phyloP scores from a whole-genome alignment of 2,329 filamentous ascomycete species.

The Calycina marina region DNA sequence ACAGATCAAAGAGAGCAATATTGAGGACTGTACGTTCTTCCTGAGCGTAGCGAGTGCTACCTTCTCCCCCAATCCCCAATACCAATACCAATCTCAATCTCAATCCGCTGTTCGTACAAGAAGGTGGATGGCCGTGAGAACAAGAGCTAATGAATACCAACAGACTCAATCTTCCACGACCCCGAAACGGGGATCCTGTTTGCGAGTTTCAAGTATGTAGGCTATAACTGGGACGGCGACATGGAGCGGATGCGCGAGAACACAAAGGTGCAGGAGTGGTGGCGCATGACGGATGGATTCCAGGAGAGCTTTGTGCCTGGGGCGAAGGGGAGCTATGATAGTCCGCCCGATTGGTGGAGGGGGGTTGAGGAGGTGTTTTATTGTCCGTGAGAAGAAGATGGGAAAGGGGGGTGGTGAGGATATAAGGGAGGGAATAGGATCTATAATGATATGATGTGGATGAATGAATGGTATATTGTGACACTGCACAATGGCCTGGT shows the following conservation, averaged over 20 bases:
- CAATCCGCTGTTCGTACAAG: no score
- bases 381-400: slow-evolving; percentile 34
- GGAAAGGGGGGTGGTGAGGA: no score
- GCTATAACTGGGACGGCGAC: slow-evolving; percentile 55
- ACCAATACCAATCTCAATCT: background rate
- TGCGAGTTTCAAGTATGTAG: slow-evolving; percentile 66
- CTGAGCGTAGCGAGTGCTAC: no score
- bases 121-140: background rate
- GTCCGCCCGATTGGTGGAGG: slow-evolving; percentile 54
- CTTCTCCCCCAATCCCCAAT: no score
- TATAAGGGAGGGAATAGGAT: no score
- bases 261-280: slow-evolving; percentile 62
- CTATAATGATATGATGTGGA: no score
- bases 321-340: slow-evolving; percentile 41
- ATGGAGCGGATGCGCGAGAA: slow-evolving; percentile 66
- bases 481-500: no score
- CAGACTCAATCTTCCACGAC: slow-evolving; percentile 63
- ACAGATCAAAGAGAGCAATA: slow-evolving; percentile 63
- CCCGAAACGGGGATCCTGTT: slow-evolving; percentile 49
- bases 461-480: no score
- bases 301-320: slow-evolving; percentile 51
- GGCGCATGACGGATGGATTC: slow-evolving; percentile 64
- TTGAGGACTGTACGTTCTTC: slow-evolving; percentile 54
- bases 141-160: background rate
- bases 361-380: slow-evolving; percentile 57